Evolutionary conservation across 495 filamentous ascomycete genomes (phyloP).

Genomic region (Penicillium parvum): DNA sequence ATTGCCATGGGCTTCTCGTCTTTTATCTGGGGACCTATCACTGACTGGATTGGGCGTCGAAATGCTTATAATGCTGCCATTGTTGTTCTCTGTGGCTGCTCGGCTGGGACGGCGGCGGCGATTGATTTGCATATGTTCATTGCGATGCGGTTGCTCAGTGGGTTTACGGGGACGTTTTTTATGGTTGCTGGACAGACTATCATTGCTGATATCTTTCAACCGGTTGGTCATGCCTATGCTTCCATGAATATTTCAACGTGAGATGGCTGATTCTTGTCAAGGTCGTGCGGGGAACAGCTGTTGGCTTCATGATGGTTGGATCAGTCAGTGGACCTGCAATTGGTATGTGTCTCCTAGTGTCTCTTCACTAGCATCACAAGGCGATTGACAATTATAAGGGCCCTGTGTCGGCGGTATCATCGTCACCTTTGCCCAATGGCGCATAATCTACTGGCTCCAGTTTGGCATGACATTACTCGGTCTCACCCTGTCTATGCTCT

Average conservation of each 20-base stretch:
- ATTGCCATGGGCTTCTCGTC: conserved; percentile 55
- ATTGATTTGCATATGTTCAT: conserved; percentile 39
- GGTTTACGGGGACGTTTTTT: conserved; percentile 43
- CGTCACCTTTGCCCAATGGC: conserved; percentile 53
- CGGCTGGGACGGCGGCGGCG: conserved; percentile 29
- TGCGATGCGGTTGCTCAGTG: conserved; percentile 36
- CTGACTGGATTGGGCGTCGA: conserved; percentile 30
- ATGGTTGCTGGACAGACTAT: conserved; percentile 47
- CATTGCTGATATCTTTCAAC: conserved; percentile 45
- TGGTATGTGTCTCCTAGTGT: conserved; percentile 31
- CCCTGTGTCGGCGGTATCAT: conserved; percentile 49
- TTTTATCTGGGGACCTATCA: conserved; percentile 50
- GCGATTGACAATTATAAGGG: conserved; percentile 19
- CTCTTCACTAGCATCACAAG: not conserved
- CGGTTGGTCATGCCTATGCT: conserved; percentile 21
- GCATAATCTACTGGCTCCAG: conserved; percentile 58
- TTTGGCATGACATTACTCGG: conserved; percentile 45
- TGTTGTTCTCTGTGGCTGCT: conserved; percentile 33
- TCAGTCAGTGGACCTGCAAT: conserved; percentile 54
- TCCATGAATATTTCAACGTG: not conserved
- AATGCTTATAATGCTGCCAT: conserved; percentile 38
- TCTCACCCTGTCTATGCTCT: conserved; percentile 32
- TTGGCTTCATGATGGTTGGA: conserved; percentile 52
- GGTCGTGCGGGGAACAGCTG: conserved; percentile 52
- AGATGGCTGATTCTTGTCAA: conserved; percentile 17